Conservation (phyloP, 1,139 yeast genomes). For the Blastobotrys raffinosifermentans region DNA sequence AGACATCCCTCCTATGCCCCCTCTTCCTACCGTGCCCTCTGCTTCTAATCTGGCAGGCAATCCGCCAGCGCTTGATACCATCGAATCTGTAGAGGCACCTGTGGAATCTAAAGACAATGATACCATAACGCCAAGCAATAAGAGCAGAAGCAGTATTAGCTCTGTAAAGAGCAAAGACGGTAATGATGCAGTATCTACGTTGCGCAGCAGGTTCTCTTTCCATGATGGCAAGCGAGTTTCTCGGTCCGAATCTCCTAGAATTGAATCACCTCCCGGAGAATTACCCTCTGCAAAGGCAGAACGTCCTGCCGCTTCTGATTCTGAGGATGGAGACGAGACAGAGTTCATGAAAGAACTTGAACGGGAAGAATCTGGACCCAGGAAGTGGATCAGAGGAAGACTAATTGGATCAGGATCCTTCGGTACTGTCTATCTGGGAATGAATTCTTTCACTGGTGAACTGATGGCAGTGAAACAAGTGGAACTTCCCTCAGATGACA, state of each 20-base stretch:
- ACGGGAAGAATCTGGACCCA: constrained; percentile 51
- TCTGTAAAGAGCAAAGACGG: neutral
- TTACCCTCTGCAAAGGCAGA: neutral
- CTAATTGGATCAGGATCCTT: constrained; percentile 92
- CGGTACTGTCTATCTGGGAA: constrained; percentile 88
- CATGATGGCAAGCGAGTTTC: neutral
- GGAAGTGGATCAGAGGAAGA: constrained; percentile 90
- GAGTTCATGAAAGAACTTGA: constrained; percentile 40
- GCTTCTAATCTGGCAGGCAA: neutral
- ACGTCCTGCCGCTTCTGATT: neutral
- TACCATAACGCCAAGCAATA: neutral
- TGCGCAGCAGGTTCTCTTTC: no score
- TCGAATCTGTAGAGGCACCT: neutral
- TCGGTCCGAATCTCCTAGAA: no score
- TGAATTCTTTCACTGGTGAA: constrained; percentile 90
- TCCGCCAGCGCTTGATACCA: neutral
- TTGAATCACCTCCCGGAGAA: no score
- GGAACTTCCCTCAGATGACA: constrained; percentile 45
- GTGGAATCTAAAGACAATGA: neutral
- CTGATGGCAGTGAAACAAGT: constrained; percentile 97
- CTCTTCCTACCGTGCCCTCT: constrained; percentile 13
- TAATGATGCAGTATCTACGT: no score
- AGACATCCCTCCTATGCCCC: constrained; percentile 31
- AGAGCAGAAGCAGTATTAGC: neutral
- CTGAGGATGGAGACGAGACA: constrained; percentile 16